A percentile compares a stretch with the other conserved stretches of the same genome.
Conservation (phyloP, 768 basidiomycete genomes). For the Mycena rosella region DNA sequence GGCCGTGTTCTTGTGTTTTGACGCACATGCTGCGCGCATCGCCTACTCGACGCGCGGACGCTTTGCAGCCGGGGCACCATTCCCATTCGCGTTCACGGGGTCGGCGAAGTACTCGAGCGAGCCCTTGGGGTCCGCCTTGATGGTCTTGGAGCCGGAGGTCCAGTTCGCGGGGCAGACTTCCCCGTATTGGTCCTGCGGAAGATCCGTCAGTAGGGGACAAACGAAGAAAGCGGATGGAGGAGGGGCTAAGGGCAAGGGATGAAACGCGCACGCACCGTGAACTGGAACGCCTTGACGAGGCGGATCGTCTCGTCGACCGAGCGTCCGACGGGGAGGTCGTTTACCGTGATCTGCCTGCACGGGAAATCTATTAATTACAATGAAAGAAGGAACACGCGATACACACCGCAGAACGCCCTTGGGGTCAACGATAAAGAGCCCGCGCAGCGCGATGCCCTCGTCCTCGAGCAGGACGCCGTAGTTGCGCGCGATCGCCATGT, state of each 20-base stretch:
- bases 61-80: too few relatives aligned
- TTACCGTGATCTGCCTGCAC: conserved; percentile 89
- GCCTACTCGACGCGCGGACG: too few relatives aligned
- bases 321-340: conserved; percentile 95
- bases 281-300: conserved; percentile 94
- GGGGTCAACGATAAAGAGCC: conserved; percentile 89
- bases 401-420: conserved; percentile 78
- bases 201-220: too few relatives aligned
- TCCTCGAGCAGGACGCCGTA: conserved; percentile 93
- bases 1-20: too few relatives aligned
- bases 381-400: neutral
- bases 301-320: conserved; percentile 94
- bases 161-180: conserved; percentile 96
- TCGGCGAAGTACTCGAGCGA: conserved; percentile 80
- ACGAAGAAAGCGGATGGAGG: neutral
- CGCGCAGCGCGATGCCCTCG: conserved; percentile 89
- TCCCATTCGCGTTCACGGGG: conserved; percentile 10
- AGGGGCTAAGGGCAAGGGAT: conserved; percentile 15
- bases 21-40: too few relatives aligned
- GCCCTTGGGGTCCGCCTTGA: conserved; percentile 81
- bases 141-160: conserved; percentile 84
- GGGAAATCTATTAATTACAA: neutral
- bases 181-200: conserved; percentile 80
- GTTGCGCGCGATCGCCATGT: conserved; percentile 83
- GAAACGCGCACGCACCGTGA: conserved; percentile 65